A percentile compares a stretch with the other conserved stretches of the same genome.
These are phyloP conservation scores for Xylaria venustula DNA, from an alignment of 495 filamentous ascomycete species.

Conservation along the genomic window DNA sequence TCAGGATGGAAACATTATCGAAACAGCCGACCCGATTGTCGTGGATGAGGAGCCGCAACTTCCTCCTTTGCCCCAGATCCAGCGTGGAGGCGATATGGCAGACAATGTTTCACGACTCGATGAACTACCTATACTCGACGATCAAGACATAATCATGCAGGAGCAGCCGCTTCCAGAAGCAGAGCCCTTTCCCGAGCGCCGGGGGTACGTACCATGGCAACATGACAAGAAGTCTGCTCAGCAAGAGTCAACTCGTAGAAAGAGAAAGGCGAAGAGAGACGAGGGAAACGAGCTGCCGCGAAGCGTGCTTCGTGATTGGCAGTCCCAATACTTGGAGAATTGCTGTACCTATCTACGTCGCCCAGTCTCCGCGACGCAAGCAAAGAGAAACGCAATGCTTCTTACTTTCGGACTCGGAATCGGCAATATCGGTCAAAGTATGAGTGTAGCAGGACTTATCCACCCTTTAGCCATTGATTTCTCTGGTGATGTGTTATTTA, in stretches of 20 bases:
- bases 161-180: constrained; percentile 32
- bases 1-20: constrained; percentile 39
- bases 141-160: constrained; percentile 29
- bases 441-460: constrained; percentile 23
- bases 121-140: constrained; percentile 16
- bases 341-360: constrained; percentile 26
- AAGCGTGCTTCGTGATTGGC: constrained; percentile 53
- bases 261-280: constrained; percentile 37
- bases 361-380: constrained; percentile 19
- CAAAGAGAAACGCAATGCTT: constrained; percentile 47
- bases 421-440: constrained; percentile 31
- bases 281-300: constrained; percentile 50
- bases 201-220: constrained; percentile 16
- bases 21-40: constrained; percentile 16
- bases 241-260: constrained; percentile 25
- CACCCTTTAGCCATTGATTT: constrained; percentile 38
- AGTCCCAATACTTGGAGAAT: constrained; percentile 55
- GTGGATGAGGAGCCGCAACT: constrained; percentile 35
- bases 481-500: constrained; percentile 36
- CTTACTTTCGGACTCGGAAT: constrained; percentile 47
- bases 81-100: constrained; percentile 6
- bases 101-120: constrained; percentile 9
- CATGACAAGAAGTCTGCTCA: constrained; percentile 20
- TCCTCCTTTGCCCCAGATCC: constrained; percentile 29
- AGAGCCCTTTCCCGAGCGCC: constrained; percentile 28